These are phyloP conservation scores for Bacidia rubella DNA, from an alignment of 495 filamentous ascomycete genomes.

Conservation along the genomic window DNA sequence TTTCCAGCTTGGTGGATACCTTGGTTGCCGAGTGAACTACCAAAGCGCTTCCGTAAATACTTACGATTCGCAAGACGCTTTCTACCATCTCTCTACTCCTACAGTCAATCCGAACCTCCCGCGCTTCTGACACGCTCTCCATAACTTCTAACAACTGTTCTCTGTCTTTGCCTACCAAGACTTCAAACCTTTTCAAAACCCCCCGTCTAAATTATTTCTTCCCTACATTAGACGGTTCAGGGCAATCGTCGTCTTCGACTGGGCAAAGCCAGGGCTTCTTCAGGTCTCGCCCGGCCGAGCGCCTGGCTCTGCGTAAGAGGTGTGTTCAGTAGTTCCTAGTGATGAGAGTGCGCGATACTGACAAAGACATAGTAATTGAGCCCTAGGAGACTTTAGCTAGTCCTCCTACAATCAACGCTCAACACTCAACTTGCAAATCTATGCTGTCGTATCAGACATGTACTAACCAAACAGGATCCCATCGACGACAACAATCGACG, in stretches of 20 bases:
- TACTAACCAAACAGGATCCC: slow-evolving; percentile 55
- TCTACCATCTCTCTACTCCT: neutral
- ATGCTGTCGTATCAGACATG: slow-evolving; percentile 67
- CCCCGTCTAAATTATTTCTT: neutral
- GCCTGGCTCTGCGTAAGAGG: slow-evolving; percentile 69
- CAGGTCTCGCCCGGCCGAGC: slow-evolving; percentile 47
- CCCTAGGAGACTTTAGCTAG: slow-evolving; percentile 32
- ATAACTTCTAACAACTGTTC: too few species aligned
- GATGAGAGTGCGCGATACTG: neutral
- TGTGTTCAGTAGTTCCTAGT: slow-evolving; percentile 7
- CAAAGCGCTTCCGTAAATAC: neutral
- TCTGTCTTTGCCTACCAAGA: too few species aligned
- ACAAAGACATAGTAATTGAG: slow-evolving; percentile 38
- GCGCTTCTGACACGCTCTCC: too few species aligned
- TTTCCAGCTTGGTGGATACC: neutral
- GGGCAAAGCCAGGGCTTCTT: neutral
- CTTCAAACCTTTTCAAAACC: neutral
- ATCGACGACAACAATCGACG: slow-evolving; percentile 81
- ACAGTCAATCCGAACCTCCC: neutral
- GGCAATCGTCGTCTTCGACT: neutral
- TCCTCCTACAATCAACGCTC: slow-evolving; percentile 39
- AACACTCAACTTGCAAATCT: slow-evolving; percentile 48
- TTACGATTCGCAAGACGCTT: neutral
- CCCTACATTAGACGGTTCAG: neutral
- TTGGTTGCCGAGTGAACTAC: neutral